Conservation (phyloP, 805 yeast genomes). For the Metschnikowia matae region DNA sequence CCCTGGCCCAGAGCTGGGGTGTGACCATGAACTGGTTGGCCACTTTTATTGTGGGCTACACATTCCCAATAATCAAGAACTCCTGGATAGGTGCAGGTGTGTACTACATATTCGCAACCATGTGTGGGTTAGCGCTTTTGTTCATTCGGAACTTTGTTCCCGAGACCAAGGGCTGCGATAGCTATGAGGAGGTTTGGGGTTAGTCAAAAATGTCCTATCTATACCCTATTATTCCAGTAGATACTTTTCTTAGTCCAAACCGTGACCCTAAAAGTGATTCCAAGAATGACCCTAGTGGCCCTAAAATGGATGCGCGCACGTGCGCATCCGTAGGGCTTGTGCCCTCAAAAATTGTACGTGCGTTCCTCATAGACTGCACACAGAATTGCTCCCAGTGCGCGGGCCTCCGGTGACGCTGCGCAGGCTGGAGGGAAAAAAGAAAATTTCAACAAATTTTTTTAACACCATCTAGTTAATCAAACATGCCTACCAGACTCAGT, state of each 20-base stretch:
- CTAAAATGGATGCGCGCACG: slow-evolving; percentile 8
- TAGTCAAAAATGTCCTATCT: not conserved
- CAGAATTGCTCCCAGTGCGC: slow-evolving; percentile 1
- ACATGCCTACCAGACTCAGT: slow-evolving; percentile 98
- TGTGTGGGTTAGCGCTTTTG: slow-evolving; percentile 47
- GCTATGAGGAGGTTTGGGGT: slow-evolving; percentile 68
- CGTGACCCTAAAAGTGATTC: no score
- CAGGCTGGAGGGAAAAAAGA: slow-evolving; percentile 14
- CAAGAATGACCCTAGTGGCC: not conserved
- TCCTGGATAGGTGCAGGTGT: slow-evolving; percentile 68
- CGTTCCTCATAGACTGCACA: not conserved
- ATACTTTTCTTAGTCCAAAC: no score
- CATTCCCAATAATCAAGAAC: slow-evolving; percentile 70
- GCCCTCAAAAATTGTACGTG: slow-evolving; percentile 6
- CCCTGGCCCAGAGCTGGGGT: slow-evolving; percentile 90
- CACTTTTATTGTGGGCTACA: slow-evolving; percentile 74
- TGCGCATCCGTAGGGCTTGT: slow-evolving; percentile 13
- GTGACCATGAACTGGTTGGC: slow-evolving; percentile 89
- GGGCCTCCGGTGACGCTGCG: slow-evolving; percentile 9
- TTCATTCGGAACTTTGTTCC: slow-evolving; percentile 55
- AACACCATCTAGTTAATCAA: slow-evolving; percentile 15
- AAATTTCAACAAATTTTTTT: slow-evolving; percentile 6
- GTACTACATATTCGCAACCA: slow-evolving; percentile 64
- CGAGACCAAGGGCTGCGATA: slow-evolving; percentile 65
- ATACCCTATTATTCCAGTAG: not conserved